Conservation (phyloP, 345 rosid genomes). For the Bruguiera sexangula region DNA sequence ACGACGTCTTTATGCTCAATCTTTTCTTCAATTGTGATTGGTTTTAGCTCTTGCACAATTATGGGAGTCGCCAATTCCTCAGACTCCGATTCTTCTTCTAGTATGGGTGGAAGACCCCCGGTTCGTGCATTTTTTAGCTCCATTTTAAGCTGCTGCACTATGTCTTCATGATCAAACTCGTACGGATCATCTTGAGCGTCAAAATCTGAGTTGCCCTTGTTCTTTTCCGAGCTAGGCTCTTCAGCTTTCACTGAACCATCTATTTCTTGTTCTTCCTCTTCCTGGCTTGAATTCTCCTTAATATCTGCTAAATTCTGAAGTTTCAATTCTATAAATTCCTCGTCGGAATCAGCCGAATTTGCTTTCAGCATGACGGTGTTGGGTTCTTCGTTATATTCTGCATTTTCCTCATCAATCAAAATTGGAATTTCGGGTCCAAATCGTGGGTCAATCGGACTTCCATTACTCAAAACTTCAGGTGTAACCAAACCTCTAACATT, state of each 20-base stretch:
- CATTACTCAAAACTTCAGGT: not conserved
- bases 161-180: conserved; percentile 47
- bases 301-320: conserved; percentile 10
- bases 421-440: conserved; percentile 18
- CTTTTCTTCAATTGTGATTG: conserved; percentile 52
- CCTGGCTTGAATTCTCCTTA: conserved; percentile 15
- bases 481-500: not conserved
- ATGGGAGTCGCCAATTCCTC: conserved; percentile 22
- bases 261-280: conserved; percentile 15
- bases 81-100: conserved; percentile 72
- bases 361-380: conserved; percentile 1
- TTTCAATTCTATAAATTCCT: conserved; percentile 48
- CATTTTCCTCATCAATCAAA: conserved; percentile 10
- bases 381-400: conserved; percentile 8
- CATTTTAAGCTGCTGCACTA: conserved; percentile 58
- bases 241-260: conserved; percentile 14
- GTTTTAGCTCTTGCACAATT: conserved; percentile 43
- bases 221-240: conserved; percentile 15
- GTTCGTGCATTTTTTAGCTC: conserved; percentile 59
- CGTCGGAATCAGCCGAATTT: conserved; percentile 32
- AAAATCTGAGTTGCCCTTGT: conserved; percentile 7
- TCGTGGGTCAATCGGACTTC: not conserved
- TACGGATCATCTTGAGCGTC: conserved; percentile 37
- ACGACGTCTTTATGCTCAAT: conserved; percentile 45
- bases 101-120: conserved; percentile 76